Base-by-base conservation (phyloP, 2,329 filamentous ascomycete genomes). In the Ophiosphaerella narmari region DNA sequence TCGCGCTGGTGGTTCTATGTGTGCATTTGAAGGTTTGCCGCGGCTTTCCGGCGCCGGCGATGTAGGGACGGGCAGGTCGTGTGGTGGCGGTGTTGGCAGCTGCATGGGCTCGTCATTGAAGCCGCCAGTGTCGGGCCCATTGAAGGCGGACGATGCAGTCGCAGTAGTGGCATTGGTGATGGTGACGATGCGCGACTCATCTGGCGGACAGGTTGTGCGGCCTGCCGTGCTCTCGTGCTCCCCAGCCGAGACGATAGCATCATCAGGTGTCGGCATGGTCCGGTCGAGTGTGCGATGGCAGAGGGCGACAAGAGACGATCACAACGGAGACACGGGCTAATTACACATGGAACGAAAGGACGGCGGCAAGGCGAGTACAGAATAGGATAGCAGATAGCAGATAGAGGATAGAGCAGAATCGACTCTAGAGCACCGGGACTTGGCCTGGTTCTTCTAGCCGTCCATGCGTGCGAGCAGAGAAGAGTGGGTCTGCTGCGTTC, bases 201-300 rank as follows among this genome's bases (percentile, higher is more conserved):
- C 79, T 35, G 78, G 78, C n/a, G 79, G 79, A 67, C 79, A 81
- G 53, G 77, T 77, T 43, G 75, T 68, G 64, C 73, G 79, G 64
- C 71, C 67, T 59, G 75, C 72, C 60, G 75, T 70, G 63, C 74
- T 60, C 56, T 75, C 67, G 68, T 71, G 71, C 75, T 76, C 65
- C 48, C 57, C 54, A 35, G 63, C 73, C 62, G 73, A 71, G 62
- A 71, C 70, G 62, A 76, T 68, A 48, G 60, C 66, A 71, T 72
- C 68, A 71, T 72, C 69, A 67, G 75, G 73, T 72, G 78, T 80
- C 65, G 79, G 79, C 79, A 82, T 82, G 71, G 70, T 74, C 59
- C 55, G 53, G 41, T 53, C 42, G 48, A 51, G 44, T 48, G 46
- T 69, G 68, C 65, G 63, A 66, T 64, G 26, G 11, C 26, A 7